Base-by-base conservation (phyloP, 163 green algal genomes). In the Chlamydomonas reinhardtii region DNA sequence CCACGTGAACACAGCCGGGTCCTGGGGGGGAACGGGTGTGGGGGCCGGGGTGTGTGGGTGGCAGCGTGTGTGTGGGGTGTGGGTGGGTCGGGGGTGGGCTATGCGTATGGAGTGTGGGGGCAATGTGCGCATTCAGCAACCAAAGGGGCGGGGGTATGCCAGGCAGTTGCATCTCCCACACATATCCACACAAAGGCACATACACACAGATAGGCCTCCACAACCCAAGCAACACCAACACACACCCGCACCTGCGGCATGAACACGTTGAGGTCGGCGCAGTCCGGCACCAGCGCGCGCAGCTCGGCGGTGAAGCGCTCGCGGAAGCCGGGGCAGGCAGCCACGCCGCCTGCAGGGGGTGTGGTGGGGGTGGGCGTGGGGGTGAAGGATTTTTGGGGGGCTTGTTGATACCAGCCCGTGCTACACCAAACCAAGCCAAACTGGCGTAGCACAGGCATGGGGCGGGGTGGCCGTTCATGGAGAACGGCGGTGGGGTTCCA, bases 261-360 rank as follows among this genome's bases (percentile, higher is more conserved):
- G 27, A 90, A 73, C 3, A 97, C 91, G 29, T 84, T 76, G 0
- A 96, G 56, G 24, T 96, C 88, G 70, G 95, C 95, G 27, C 96
- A 85, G 61, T 96, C 89, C 0, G 94, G 93, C 76, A 98, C 96
- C 69, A 98, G 85, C 4, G 93, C 85, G 56, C 96, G 87, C 71
- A 99, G 90, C 87, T 99, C 96, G 0, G 35, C 43, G 6, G 83
- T 54, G 72, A 99, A 93, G 5, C 97, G 90, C 6, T 95, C 85
- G 39, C 66, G 81, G 73, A 99, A 97, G 66, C 95, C 96, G 6
- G 96, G 97, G 85, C 95, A 85, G 32, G 43, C 27, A 8, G 52
- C 29, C 34, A 85, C 69, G 43, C 79, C 79, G 52, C 79, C 79
- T 85, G 79, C 12, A 31, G 72, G 39, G 31, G 2, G 66, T 17